Evolutionary conservation across 148 eudicot genomes (phyloP), one percentile per base, ranked within the genome.

Genomic region (Mesembryanthemum crystallinum): DNA sequence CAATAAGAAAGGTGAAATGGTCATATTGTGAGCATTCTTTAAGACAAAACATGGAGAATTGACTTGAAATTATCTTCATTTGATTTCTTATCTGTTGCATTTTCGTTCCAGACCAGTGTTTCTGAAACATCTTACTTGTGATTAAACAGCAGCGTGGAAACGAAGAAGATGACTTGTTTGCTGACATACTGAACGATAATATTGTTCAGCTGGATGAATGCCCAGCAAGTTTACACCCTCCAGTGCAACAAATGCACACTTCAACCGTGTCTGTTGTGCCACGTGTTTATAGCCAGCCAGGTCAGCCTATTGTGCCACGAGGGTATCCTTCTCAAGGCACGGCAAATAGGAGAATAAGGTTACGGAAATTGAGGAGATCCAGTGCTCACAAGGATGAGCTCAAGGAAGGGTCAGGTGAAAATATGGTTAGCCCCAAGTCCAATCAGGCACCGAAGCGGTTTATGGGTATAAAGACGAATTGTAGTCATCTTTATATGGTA

Each of bases 121-220:
- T 72, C 32, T 47, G n/a, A 18, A 45, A 32, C 61, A 25, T 74
- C 21, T 30, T 82, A 21, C 30, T 45, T 72, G 12, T 71, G 74
- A 51, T 18, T 28, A 29, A 55, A 49, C 9, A 43, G 29, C 73
- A 83, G 49, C 81, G 79, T 84, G 80, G 25, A 29, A 74, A 77
- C 1, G 71, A 64, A 15, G 91, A 84, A 75, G 97, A 94, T 1
- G 97, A 94, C 28, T 85, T 87, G 12, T 94, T 79, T 72, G 96
- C 94, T 8, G 98, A 94, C 42, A 94, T 94, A 82, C 59, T 92
- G 84, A 90, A 94, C 20, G 98, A 95, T 35, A 91, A 88, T 70
- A 92, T 92, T 18, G 72, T 92, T 33, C 87, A 86, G 75, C 90
- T 92, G 3, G 97, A 85, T 70, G 91, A 89, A 21, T 79, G 89